Evolutionary conservation across 1,284 basidiomycete genomes (phyloP).

Genomic region (Cryptococcus wingfieldii): DNA sequence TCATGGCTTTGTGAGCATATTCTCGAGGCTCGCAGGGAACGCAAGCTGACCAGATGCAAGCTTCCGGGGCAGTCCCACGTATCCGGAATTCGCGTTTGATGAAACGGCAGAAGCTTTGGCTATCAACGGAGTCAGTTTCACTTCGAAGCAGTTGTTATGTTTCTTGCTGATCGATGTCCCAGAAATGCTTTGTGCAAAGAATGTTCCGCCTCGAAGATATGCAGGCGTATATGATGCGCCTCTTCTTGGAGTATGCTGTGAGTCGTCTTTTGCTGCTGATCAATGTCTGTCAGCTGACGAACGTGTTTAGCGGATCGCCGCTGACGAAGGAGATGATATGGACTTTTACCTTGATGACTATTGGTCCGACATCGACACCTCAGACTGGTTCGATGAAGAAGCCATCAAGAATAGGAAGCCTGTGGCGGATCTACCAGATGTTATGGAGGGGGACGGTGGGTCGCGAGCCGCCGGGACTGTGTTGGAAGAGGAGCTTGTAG

Average conservation of each 20-base stretch:
- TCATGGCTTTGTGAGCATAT: slow-evolving; percentile 44
- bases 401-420: not conserved
- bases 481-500: too few species aligned
- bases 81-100: slow-evolving; percentile 44
- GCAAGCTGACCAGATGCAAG: slow-evolving; percentile 10
- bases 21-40: not conserved
- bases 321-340: slow-evolving; percentile 37
- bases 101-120: slow-evolving; percentile 46
- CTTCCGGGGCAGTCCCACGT: slow-evolving; percentile 41
- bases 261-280: slow-evolving; percentile 3
- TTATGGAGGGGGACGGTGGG: too few species aligned
- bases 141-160: not conserved
- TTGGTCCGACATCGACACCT: not conserved
- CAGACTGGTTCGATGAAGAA: not conserved
- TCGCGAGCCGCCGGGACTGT: too few species aligned
- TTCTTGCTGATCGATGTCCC: not conserved
- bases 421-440: too few species aligned
- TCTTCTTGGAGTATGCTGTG: slow-evolving; percentile 47
- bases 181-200: slow-evolving; percentile 46
- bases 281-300: not conserved
- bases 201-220: slow-evolving; percentile 47
- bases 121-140: slow-evolving; percentile 38
- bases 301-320: slow-evolving; percentile 13
- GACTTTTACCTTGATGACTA: slow-evolving; percentile 11
- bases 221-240: slow-evolving; percentile 47